Percentiles rank a stretch among this genome's conserved stretches.
Evolutionary conservation across 164 flowering plant species (phyloP).

Genomic region (grape (Vitis vinifera)): DNA sequence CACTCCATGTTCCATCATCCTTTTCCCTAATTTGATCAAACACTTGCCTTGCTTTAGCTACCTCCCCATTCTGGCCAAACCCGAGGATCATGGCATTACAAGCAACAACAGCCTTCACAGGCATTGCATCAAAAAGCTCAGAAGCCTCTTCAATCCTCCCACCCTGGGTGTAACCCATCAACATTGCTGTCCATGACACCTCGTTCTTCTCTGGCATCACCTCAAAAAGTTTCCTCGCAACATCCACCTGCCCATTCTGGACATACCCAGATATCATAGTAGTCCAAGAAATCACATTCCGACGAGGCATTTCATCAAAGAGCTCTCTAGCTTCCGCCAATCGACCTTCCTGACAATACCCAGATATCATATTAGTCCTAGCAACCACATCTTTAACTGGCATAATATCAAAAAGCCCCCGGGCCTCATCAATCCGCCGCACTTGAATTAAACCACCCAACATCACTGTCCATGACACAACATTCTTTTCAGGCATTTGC

Average conservation of each 20-base stretch:
- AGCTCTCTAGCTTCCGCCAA: slow-evolving; percentile 62
- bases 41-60: slow-evolving; percentile 46
- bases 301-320: slow-evolving; percentile 65
- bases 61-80: slow-evolving; percentile 53
- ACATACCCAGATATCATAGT: slow-evolving; percentile 73
- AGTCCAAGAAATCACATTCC: slow-evolving; percentile 77
- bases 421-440: slow-evolving; percentile 63
- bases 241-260: slow-evolving; percentile 54
- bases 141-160: slow-evolving; percentile 71
- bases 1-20: slow-evolving; percentile 67
- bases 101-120: slow-evolving; percentile 47
- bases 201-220: slow-evolving; percentile 88
- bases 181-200: slow-evolving; percentile 78
- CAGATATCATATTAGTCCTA: slow-evolving; percentile 68
- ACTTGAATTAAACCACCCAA: slow-evolving; percentile 66
- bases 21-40: slow-evolving; percentile 50
- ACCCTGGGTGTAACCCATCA: slow-evolving; percentile 62
- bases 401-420: slow-evolving; percentile 55
- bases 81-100: slow-evolving; percentile 75
- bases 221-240: slow-evolving; percentile 82
- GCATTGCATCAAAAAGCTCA: slow-evolving; percentile 67
- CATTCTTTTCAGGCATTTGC: slow-evolving; percentile 76
- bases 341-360: slow-evolving; percentile 60
- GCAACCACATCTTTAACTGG: slow-evolving; percentile 78
- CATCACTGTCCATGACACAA: slow-evolving; percentile 83